Percentiles rank a stretch among this genome's conserved stretches.
Evolutionary conservation across 2,329 filamentous ascomycete species (phyloP).

Genomic region (Cladosporium sp.): DNA sequence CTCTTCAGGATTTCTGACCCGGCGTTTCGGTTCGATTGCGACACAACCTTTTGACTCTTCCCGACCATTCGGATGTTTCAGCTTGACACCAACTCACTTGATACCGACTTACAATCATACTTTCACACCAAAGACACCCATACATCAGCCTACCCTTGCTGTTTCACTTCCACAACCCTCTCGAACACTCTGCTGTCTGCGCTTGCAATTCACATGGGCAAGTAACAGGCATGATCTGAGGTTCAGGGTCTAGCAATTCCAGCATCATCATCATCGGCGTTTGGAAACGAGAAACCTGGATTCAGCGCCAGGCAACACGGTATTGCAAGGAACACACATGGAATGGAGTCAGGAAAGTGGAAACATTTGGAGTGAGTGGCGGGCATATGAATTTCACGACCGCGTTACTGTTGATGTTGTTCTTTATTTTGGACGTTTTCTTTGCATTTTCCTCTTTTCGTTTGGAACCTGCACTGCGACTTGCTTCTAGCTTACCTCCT

Average conservation of each 20-base stretch:
- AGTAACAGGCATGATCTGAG: neutral
- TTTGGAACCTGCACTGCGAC: too few relatives aligned
- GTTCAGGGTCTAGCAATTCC: neutral
- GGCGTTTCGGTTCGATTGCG: conserved; percentile 10
- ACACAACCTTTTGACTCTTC: neutral
- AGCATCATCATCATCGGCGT: neutral
- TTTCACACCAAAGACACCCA: neutral
- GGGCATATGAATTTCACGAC: neutral
- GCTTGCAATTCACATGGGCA: neutral
- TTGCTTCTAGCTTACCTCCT: too few relatives aligned
- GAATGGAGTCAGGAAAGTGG: neutral
- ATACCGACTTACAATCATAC: neutral
- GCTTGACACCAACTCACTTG: neutral
- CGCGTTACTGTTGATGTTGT: neutral
- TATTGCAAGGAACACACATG: too few relatives aligned
- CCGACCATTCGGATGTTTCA: neutral
- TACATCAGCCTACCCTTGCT: conserved; percentile 1
- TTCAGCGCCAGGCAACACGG: neutral
- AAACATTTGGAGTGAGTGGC: neutral
- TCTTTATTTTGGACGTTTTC: neutral
- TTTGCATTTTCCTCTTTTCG: neutral
- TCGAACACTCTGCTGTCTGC: neutral
- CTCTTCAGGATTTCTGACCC: conserved; percentile 7
- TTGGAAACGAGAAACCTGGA: neutral
- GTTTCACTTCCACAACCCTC: neutral